These are phyloP conservation scores for Grigorovia jiainica DNA, from an alignment of 805 yeast genomes.

Conservation along the genomic window DNA sequence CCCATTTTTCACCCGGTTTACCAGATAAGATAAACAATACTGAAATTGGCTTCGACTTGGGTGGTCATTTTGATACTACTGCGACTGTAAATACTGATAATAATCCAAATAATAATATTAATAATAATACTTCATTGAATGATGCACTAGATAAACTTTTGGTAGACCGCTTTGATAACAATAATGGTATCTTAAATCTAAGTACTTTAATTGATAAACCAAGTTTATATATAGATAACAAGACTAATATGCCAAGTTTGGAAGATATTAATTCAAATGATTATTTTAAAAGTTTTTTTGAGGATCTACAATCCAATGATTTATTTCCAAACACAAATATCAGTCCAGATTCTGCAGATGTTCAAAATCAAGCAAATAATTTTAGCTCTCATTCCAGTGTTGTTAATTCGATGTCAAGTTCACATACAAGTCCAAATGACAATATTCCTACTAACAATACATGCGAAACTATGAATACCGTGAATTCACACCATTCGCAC, in stretches of 20 bases:
- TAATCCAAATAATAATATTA: not conserved
- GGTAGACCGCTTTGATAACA: conserved; percentile 2
- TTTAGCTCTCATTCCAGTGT: not conserved
- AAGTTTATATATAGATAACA: conserved; percentile 10
- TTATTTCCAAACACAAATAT: not conserved
- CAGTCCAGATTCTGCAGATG: not conserved
- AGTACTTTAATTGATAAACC: conserved; percentile 27
- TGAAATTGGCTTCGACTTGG: not conserved
- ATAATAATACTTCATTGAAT: conserved; percentile 1
- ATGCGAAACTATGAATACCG: not conserved
- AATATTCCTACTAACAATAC: not conserved
- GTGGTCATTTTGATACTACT: too few relatives aligned
- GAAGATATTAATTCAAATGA: conserved; percentile 14
- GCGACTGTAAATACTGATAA: not conserved
- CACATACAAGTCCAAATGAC: not conserved
- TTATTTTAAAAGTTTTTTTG: conserved; percentile 19
- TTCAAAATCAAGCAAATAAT: not conserved
- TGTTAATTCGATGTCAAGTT: not conserved
- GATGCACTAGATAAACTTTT: conserved; percentile 4
- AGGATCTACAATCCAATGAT: not conserved
- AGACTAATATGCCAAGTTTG: conserved; percentile 7
- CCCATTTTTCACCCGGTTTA: not conserved
- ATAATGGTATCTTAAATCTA: conserved; percentile 11
- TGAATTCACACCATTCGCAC: not conserved
- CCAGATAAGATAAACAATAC: not conserved